Evolutionary conservation across 371 early-diverging fungal genomes (phyloP), one percentile per base, ranked within the genome.

Genomic region (Mortierella sp.): DNA sequence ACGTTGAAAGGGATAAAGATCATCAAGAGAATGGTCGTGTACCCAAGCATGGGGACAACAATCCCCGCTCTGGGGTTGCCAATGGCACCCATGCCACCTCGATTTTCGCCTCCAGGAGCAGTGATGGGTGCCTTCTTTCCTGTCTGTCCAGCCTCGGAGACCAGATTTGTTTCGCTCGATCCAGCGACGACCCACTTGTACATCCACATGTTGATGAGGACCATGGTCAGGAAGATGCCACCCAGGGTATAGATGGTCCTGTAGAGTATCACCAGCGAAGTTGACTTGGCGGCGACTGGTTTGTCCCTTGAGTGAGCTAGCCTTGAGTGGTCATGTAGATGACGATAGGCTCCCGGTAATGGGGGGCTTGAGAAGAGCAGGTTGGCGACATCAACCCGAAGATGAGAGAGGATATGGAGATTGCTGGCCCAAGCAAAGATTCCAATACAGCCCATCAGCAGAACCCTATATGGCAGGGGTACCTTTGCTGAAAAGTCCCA

Each of bases 391-490:
- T 93, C 91, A 59, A 95, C 90, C 19, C 88, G 86, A 11, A 82
- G 70, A 37, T 82, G 70, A 29, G 79, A 62, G 26, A 95, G 86
- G 29, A 93, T 82, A 62, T 89, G 86, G 21, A 95, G 68, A 80
- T 93, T 92, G 57, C 88, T 79, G 7, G 89, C 92, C 93, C 93
- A 93, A 52, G 91, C 91, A 89, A 91, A 93, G 26, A 93, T 68
- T 60, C 93, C 95, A 57, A 93, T 88, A 77, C 88, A 84, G 58
- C 90, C 74, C 72, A 94, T 85, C 44, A 93, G 77, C 37, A 95
- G 86, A 26, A 92, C 89, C 72, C 90, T 87, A 67, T 87, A 90
- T n/a, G 85, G 87, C 48, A 86, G 73, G 14, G 92, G 92, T 37
- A 90, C 82, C 0, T 69, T 71, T 37, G 75, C 74, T 68, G 72